phyloP scores from a whole-genome alignment of 352 stramenopile genomes.

The Globisporangium spiculum region DNA sequence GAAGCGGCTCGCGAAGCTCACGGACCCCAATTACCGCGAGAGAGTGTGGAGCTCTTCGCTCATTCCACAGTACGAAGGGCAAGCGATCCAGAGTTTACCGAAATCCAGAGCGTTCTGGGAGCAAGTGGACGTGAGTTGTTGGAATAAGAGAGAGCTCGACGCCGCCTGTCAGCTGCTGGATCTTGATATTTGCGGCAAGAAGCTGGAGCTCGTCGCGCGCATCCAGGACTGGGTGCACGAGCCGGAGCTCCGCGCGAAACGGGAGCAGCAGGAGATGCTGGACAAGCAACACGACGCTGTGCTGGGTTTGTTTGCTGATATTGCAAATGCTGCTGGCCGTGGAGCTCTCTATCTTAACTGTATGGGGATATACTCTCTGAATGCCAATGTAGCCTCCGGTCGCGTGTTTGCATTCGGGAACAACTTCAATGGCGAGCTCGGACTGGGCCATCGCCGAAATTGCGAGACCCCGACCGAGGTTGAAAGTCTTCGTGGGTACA shows the following conservation, averaged over 20 bases:
- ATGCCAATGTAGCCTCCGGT: conserved; percentile 29
- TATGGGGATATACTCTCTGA: neutral
- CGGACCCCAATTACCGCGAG: conserved; percentile 44
- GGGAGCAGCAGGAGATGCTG: conserved; percentile 31
- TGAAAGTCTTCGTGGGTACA: conserved; percentile 40
- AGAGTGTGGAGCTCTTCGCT: conserved; percentile 42
- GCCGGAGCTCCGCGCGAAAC: conserved; percentile 38
- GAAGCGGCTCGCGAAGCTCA: conserved; percentile 41
- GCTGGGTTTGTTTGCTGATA: conserved; percentile 28
- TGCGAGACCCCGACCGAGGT: conserved; percentile 50
- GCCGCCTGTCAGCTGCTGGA: conserved; percentile 58
- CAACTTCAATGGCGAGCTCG: conserved; percentile 67
- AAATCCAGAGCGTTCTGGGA: conserved; percentile 66
- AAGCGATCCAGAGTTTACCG: conserved; percentile 46
- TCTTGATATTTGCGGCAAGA: conserved; percentile 47
- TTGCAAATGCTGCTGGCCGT: neutral
- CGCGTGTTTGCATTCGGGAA: conserved; percentile 67
- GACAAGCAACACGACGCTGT: conserved; percentile 39
- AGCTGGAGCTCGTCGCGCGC: conserved; percentile 54
- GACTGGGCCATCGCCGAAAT: conserved; percentile 45
- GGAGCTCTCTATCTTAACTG: neutral
- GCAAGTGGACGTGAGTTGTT: conserved; percentile 43
- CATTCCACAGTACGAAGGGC: conserved; percentile 41
- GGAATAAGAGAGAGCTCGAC: conserved; percentile 54
- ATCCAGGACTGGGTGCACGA: conserved; percentile 75